Evolutionary conservation across 1,284 basidiomycete genomes (phyloP).

Genomic region (Cutaneotrichosporon spelunceum): DNA sequence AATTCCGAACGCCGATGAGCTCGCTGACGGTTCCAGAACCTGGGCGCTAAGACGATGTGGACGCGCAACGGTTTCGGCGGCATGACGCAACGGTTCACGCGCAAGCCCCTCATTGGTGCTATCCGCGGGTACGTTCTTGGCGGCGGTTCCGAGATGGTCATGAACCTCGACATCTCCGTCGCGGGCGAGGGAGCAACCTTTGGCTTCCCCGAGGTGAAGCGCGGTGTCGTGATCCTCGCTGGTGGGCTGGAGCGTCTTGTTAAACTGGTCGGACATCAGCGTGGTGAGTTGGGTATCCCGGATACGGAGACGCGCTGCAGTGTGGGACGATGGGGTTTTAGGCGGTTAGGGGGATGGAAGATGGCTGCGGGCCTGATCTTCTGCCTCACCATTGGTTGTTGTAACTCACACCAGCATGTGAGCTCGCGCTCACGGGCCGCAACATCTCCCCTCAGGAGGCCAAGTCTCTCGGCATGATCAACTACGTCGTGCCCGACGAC

Average conservation of each 20-base stretch:
- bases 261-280: slow-evolving; percentile 19
- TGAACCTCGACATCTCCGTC: slow-evolving; percentile 22
- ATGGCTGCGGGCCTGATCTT: too few relatives aligned
- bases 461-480: slow-evolving; percentile 19
- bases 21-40: slow-evolving; percentile 14
- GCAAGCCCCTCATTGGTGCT: slow-evolving; percentile 25
- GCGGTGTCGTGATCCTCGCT: slow-evolving; percentile 18
- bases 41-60: slow-evolving; percentile 10
- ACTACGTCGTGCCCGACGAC: slow-evolving; percentile 24
- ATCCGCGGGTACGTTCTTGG: slow-evolving; percentile 23
- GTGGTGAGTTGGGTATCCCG: slow-evolving; percentile 7
- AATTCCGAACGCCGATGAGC: background rate
- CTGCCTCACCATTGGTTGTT: background rate
- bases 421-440: slow-evolving; percentile 20
- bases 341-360: too few relatives aligned
- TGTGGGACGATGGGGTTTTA: too few relatives aligned
- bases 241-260: slow-evolving; percentile 23
- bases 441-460: slow-evolving; percentile 20
- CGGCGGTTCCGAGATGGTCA: slow-evolving; percentile 20
- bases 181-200: slow-evolving; percentile 18
- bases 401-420: slow-evolving; percentile 13
- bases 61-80: slow-evolving; percentile 20
- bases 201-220: slow-evolving; percentile 25
- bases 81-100: slow-evolving; percentile 20
- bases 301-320: too few relatives aligned